A percentile compares a stretch with the other conserved stretches of the same genome.
phyloP scores from a whole-genome alignment of 2,329 filamentous ascomycete genomes.

The Diplocarpon rosae region DNA sequence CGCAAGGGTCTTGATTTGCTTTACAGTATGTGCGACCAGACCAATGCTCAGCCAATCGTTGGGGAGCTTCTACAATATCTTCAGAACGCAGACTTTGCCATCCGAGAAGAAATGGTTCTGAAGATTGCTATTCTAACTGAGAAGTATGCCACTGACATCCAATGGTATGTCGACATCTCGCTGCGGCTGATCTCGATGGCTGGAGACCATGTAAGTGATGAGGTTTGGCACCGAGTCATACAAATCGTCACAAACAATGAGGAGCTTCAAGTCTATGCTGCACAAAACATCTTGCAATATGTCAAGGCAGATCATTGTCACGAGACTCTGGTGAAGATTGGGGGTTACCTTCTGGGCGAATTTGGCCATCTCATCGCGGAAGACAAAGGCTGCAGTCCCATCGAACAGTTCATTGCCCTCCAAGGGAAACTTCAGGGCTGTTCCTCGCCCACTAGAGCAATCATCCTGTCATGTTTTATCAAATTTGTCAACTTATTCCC shows the following conservation, averaged over 20 bases:
- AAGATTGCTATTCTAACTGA: slow-evolving; percentile 98
- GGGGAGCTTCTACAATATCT: slow-evolving; percentile 88
- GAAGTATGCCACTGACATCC: slow-evolving; percentile 95
- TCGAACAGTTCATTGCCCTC: slow-evolving; percentile 90
- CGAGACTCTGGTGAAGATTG: slow-evolving; percentile 95
- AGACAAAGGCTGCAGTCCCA: slow-evolving; percentile 81
- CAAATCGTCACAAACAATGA: slow-evolving; percentile 99
- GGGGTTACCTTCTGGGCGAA: slow-evolving; percentile 88
- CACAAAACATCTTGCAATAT: slow-evolving; percentile 85
- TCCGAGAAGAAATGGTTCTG: slow-evolving; percentile 97
- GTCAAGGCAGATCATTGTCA: slow-evolving; percentile 89
- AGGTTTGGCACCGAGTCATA: slow-evolving; percentile 97
- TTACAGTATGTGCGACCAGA: slow-evolving; percentile 98
- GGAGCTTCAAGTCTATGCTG: slow-evolving; percentile 91
- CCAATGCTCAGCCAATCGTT: slow-evolving; percentile 90
- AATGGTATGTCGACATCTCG: slow-evolving; percentile 99
- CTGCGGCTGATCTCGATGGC: slow-evolving; percentile 90
- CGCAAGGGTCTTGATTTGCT: slow-evolving; percentile 90
- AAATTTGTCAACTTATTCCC: slow-evolving; percentile 98
- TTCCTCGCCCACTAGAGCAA: slow-evolving; percentile 80
- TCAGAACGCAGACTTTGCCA: slow-evolving; percentile 93
- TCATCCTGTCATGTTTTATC: slow-evolving; percentile 90
- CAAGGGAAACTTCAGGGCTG: slow-evolving; percentile 83
- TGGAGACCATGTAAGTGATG: slow-evolving; percentile 95
- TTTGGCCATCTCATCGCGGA: slow-evolving; percentile 96